phyloP scores from a whole-genome alignment of 257 asterid species.

The Eucommia ulmoides region DNA sequence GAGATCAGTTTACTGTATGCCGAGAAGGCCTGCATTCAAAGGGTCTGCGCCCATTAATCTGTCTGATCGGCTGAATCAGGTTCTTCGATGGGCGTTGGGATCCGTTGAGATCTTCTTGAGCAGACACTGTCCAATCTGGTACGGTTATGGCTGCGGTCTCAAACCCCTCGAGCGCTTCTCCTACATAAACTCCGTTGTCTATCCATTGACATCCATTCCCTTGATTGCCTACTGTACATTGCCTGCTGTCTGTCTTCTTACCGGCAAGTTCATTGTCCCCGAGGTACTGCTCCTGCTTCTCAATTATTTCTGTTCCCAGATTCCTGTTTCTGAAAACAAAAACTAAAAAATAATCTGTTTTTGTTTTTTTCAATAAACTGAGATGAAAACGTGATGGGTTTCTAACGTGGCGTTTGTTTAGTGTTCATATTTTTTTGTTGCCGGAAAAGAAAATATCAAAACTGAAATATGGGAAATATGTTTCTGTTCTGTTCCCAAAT shows the following conservation, averaged over 20 bases:
- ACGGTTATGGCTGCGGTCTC: slow-evolving; percentile 39
- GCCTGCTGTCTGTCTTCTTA: slow-evolving; percentile 29
- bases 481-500: too few species aligned
- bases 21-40: slow-evolving; percentile 34
- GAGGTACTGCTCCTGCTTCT: slow-evolving; percentile 14
- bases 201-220: slow-evolving; percentile 27
- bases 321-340: too few species aligned
- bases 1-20: slow-evolving; percentile 43
- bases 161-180: slow-evolving; percentile 38
- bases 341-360: too few species aligned
- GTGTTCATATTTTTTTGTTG: too few species aligned
- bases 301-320: too few species aligned
- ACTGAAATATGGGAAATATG: too few species aligned
- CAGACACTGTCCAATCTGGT: slow-evolving; percentile 44
- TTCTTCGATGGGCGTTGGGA: slow-evolving; percentile 33
- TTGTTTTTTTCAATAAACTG: too few species aligned
- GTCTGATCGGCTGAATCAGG: slow-evolving; percentile 28
- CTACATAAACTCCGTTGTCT: slow-evolving; percentile 25
- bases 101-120: slow-evolving; percentile 35
- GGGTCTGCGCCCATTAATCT: slow-evolving; percentile 35
- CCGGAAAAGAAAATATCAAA: too few species aligned
- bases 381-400: too few species aligned
- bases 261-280: slow-evolving; percentile 27
- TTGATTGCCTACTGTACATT: slow-evolving; percentile 24
- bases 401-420: too few species aligned